These are phyloP conservation scores for Candida taoyuanica DNA, from an alignment of 805 yeast genomes.

Conservation along the genomic window DNA sequence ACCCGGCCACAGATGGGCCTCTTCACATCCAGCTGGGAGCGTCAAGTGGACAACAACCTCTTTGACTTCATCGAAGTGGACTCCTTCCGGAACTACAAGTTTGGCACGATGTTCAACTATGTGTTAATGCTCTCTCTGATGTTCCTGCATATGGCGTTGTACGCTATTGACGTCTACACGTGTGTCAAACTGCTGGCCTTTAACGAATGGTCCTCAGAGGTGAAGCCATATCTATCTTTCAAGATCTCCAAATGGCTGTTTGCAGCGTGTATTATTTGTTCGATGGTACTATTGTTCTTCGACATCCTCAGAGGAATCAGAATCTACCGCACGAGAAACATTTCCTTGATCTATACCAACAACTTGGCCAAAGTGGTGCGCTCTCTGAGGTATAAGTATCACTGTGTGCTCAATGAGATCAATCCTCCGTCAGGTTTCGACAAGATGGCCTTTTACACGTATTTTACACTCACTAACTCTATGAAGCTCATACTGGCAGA, in stretches of 20 bases:
- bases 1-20: no score
- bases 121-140: conserved; percentile 31
- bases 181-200: conserved; percentile 69
- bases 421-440: conserved; percentile 63
- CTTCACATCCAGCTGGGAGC: conserved; percentile 30
- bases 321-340: conserved; percentile 54
- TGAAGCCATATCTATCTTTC: conserved; percentile 45
- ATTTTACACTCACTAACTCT: conserved; percentile 59
- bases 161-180: conserved; percentile 73
- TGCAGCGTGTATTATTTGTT: conserved; percentile 73
- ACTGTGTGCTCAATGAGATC: conserved; percentile 68
- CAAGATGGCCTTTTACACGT: conserved; percentile 61
- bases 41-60: conserved; percentile 34
- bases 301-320: conserved; percentile 55
- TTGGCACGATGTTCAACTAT: conserved; percentile 42
- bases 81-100: conserved; percentile 40
- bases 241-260: conserved; percentile 65
- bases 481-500: conserved; percentile 67
- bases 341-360: conserved; percentile 68
- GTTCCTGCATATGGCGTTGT: conserved; percentile 48
- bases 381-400: conserved; percentile 57
- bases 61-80: conserved; percentile 46
- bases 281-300: conserved; percentile 53
- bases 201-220: conserved; percentile 59
- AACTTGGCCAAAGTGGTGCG: conserved; percentile 54